A percentile compares a stretch with the other conserved stretches of the same genome.
Conservation (phyloP, 305 asterid genomes). For the Nicotiana rustica region DNA sequence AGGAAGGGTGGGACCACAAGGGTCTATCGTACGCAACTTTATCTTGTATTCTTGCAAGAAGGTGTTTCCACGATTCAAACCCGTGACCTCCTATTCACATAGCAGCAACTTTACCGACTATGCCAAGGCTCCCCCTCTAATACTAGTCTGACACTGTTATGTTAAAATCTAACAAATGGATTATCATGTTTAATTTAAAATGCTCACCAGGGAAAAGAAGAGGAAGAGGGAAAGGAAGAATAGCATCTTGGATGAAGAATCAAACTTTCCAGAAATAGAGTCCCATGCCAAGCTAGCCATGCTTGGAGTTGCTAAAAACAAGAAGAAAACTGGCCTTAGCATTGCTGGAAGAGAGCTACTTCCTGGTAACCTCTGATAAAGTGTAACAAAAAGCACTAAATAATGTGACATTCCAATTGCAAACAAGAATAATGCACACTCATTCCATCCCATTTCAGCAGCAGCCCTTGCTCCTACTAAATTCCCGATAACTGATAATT, state of each 20-base stretch:
- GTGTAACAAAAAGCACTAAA: conserved; percentile 40
- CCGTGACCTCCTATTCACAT: too few relatives aligned
- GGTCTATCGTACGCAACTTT: too few relatives aligned
- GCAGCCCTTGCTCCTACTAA: conserved; percentile 40
- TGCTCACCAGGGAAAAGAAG: conserved; percentile 39
- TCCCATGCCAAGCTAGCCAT: conserved; percentile 42
- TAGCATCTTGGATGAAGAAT: conserved; percentile 37
- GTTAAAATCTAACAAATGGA: too few relatives aligned
- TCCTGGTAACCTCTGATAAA: conserved; percentile 39
- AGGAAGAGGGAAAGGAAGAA: conserved; percentile 40
- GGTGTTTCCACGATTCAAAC: too few relatives aligned
- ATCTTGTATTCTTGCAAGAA: too few relatives aligned
- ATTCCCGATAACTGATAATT: conserved; percentile 40
- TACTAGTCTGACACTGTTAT: too few relatives aligned
- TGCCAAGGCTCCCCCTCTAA: too few relatives aligned
- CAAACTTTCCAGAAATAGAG: conserved; percentile 36
- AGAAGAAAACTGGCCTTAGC: conserved; percentile 42
- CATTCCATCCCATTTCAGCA: conserved; percentile 39
- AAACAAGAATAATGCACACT: conserved; percentile 36
- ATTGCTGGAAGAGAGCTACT: conserved; percentile 35
- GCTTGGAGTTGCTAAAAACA: conserved; percentile 41
- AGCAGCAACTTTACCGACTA: too few relatives aligned
- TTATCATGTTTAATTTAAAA: neutral
- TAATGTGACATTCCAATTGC: conserved; percentile 42
- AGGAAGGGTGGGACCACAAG: too few relatives aligned